Conservation (phyloP, 2,329 filamentous ascomycete genomes). For the Albifimbria verrucaria region DNA sequence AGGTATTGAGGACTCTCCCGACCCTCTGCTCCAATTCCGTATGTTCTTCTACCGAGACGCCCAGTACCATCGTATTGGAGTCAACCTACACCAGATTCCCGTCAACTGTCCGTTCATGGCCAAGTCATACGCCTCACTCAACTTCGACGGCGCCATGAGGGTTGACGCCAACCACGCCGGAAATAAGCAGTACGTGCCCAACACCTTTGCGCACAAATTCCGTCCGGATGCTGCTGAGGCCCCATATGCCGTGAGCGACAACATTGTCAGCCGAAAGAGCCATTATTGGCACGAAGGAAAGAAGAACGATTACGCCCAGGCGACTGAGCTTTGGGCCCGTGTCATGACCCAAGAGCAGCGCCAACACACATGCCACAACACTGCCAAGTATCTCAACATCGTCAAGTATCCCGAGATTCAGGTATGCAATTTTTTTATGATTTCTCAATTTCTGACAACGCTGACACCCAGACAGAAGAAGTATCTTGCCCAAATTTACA, state of each 20-base stretch:
- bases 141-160: not conserved
- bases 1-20: constrained; percentile 57
- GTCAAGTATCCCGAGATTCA: constrained; percentile 42
- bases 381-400: constrained; percentile 39
- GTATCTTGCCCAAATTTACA: constrained; percentile 44
- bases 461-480: constrained; percentile 24
- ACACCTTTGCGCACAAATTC: constrained; percentile 40
- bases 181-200: not conserved
- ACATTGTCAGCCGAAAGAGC: constrained; percentile 46
- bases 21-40: constrained; percentile 57
- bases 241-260: constrained; percentile 43
- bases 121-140: not conserved
- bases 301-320: constrained; percentile 49
- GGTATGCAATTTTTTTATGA: constrained; percentile 13
- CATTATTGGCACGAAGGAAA: constrained; percentile 54
- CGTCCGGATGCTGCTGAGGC: constrained; percentile 3
- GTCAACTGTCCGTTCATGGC: constrained; percentile 51
- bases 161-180: constrained; percentile 1
- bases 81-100: constrained; percentile 63
- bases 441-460: no score
- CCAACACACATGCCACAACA: constrained; percentile 46
- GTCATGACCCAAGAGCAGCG: constrained; percentile 44
- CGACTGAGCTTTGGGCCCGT: constrained; percentile 42
- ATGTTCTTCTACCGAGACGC: constrained; percentile 60
- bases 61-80: constrained; percentile 58